Evolutionary conservation across 2,329 filamentous ascomycete genomes (phyloP), one percentile per base, ranked within the genome.

Genomic region (Alternaria sp.): DNA sequence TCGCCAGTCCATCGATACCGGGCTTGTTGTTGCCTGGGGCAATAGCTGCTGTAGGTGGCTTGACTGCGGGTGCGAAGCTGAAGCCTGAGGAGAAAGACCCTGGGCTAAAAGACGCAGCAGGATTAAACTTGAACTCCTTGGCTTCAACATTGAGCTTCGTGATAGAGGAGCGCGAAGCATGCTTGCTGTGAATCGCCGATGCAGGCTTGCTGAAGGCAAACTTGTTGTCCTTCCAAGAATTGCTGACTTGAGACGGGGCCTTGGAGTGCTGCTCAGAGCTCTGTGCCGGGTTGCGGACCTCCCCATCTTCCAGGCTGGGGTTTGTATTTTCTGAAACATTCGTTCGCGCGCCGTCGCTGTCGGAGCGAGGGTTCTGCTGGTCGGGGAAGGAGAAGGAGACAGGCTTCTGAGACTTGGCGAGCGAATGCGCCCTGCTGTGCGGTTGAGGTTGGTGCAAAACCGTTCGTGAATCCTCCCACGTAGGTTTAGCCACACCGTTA

Each of bases 111-210:
- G 82, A 80, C 14, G 79, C 79, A 34, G 77, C 77, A 6, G 86
- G 85, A 54, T 89, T 84, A 77, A 94, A 94, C 68, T 89, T 84
- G 82, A 97, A 97, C 71, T 95, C 92, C 45, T 93, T 90, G 0
- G 94, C 94, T 62, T 90, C 87, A 29, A 96, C 93, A 69, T 98
- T 98, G 67, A 98, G 85, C 66, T 89, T 93, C 0, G 92, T 92
- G 41, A 88, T 77, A 0, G 83, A 93, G 3, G 88, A 82, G 68
- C 90, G 91, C 72, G 88, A 89, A 17, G 82, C 84, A 70, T 93
- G 90, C 63, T 84, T 85, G 71, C 72, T 76, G 58, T 79, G 77
- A 46, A 70, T 63, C 7, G 68, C 68, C 39, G 72, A 72, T n/a
- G 61, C 58, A 46, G 74, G 63, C 53, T 74, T 77, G 51, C 65